A percentile compares a stretch with the other conserved stretches of the same genome.
phyloP scores from a whole-genome alignment of 2,329 filamentous ascomycete genomes.

The Lachnellula willkommii region DNA sequence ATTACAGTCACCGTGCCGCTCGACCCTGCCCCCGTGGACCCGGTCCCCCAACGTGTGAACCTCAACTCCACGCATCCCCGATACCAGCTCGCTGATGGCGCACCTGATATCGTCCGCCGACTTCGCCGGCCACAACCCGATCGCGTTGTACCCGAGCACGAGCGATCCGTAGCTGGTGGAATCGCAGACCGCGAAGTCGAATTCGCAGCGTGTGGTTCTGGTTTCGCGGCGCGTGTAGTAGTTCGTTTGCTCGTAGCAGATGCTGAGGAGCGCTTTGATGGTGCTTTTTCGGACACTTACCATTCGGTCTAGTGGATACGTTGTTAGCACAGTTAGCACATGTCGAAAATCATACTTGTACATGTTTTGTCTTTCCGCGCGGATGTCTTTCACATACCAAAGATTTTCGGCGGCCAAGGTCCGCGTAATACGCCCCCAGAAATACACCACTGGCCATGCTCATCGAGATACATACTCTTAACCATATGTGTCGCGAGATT shows the following conservation, averaged over 20 bases:
- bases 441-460: background rate
- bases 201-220: background rate
- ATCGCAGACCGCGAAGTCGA: background rate
- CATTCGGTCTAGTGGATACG: background rate
- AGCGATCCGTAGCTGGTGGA: background rate
- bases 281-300: background rate
- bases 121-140: background rate
- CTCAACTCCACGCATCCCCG: background rate
- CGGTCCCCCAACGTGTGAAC: background rate
- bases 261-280: background rate
- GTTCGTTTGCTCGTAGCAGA: background rate
- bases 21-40: background rate
- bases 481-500: background rate
- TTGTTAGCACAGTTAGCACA: background rate
- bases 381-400: background rate
- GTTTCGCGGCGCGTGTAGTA: background rate
- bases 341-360: no score
- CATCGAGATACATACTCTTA: background rate
- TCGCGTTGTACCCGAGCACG: background rate
- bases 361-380: no score
- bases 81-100: background rate
- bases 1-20: background rate
- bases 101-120: background rate
- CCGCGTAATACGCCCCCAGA: background rate
- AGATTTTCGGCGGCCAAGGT: background rate